Base-by-base conservation (phyloP, 2,329 filamentous ascomycete species). In the Truncatella angustata region DNA sequence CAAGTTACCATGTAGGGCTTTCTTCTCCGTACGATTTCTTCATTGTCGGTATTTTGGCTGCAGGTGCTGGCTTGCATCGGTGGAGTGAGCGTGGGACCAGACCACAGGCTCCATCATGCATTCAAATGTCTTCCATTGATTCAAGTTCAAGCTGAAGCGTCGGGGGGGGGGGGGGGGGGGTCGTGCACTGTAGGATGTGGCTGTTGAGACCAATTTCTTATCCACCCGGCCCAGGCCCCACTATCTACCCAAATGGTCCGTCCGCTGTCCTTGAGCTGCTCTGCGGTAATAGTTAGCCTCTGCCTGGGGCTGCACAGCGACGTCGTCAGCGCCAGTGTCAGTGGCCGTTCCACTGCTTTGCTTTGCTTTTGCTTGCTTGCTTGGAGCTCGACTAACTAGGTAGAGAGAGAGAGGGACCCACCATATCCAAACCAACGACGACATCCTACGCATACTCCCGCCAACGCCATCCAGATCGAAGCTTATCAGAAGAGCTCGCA, bases 281-380 rank as follows among this genome's bases (percentile, higher is more conserved):
- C 40, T 44, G 24, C n/a, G n/a, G n/a, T n/a, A n/a, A n/a, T n/a
- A n/a, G n/a, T n/a, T n/a, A n/a, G n/a, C n/a, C n/a, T n/a, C n/a
- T n/a, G n/a, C n/a, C n/a, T n/a, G n/a, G n/a, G n/a, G n/a, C 40
- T 26, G 40, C 40, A 44, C 21, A 24, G 21, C 40, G 40, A 44
- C 40, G 40, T 44, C 40, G 40, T 44, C 40, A 44, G 40, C 18
- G 40, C n/a, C 40, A n/a, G n/a, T n/a, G n/a, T n/a, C n/a, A n/a
- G n/a, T n/a, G 24, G n/a, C 2, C 37, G 37, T 40, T 14, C 18
- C n/a, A 40, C 20, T 39, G 16, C 11, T 20, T 39, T 18, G 11
- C 5, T 9, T 40, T n/a, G 16, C 36, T 21, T 23, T 40, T 18
- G n/a, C 18, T 39, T 40, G 37, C 37, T 18, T 40, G 37, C 18